Evolutionary conservation across 352 stramenopile species (phyloP).

Genomic region (Globisporangium orthogonon): DNA sequence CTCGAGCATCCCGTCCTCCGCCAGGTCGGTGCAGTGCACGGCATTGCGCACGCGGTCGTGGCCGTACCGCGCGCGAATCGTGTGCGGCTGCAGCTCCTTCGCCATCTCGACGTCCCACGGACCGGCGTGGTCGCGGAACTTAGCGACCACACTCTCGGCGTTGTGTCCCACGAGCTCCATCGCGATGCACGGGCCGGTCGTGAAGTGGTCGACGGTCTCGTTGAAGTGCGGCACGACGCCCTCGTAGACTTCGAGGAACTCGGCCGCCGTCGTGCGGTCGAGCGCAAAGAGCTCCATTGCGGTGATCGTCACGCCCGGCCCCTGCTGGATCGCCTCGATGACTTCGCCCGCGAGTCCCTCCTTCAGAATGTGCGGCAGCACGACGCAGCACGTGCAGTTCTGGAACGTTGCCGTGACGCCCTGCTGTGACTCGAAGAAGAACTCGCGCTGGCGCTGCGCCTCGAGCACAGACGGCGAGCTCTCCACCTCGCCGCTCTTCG

Average conservation of each 20-base stretch:
- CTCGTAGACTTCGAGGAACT: conserved; percentile 91
- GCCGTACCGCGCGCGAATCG: conserved; percentile 88
- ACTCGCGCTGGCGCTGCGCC: conserved; percentile 44
- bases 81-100: conserved; percentile 87
- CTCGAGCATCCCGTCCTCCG: conserved; percentile 87
- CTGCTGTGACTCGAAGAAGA: conserved; percentile 59
- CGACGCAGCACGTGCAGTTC: conserved; percentile 89
- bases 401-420: conserved; percentile 67
- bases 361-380: conserved; percentile 92
- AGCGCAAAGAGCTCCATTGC: conserved; percentile 89
- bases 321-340: conserved; percentile 73
- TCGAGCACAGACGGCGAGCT: conserved; percentile 45
- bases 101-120: conserved; percentile 92
- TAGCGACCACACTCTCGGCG: conserved; percentile 42
- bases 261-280: conserved; percentile 75
- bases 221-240: conserved; percentile 90
- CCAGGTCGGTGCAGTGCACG: conserved; percentile 92
- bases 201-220: conserved; percentile 88
- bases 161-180: conserved; percentile 81
- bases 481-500: conserved; percentile 38
- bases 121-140: conserved; percentile 81
- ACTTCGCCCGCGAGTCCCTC: conserved; percentile 74
- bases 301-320: conserved; percentile 64
- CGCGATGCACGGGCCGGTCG: conserved; percentile 82
- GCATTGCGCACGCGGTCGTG: conserved; percentile 85